phyloP scores from a whole-genome alignment of 1,284 basidiomycete species.

The Cutaneotrichosporon cavernicola region DNA sequence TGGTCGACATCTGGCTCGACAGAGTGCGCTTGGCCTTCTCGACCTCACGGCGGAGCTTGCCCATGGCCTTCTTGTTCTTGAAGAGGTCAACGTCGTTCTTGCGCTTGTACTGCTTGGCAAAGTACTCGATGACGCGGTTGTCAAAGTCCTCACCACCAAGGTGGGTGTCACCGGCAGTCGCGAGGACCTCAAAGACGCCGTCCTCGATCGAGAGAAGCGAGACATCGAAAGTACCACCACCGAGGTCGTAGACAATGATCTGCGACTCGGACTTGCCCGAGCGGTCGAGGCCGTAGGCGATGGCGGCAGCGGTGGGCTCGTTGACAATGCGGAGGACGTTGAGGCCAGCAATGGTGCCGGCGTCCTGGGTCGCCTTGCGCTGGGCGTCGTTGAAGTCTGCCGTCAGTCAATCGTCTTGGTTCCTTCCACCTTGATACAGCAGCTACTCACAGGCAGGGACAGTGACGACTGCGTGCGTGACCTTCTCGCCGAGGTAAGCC shows the following conservation, averaged over 20 bases:
- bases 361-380: slow-evolving; percentile 96
- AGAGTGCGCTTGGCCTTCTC: slow-evolving; percentile 99
- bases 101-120: slow-evolving; percentile 94
- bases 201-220: slow-evolving; percentile 97
- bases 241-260: slow-evolving; percentile 97
- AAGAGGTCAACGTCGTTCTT: slow-evolving; percentile 88
- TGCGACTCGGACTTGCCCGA: slow-evolving; percentile 64
- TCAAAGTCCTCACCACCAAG: slow-evolving; percentile 99
- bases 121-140: slow-evolving; percentile 97
- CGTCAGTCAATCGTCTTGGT: slow-evolving; percentile 64
- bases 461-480: slow-evolving; percentile 88
- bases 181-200: slow-evolving; percentile 99
- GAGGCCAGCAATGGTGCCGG: slow-evolving; percentile 93
- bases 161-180: slow-evolving; percentile 98
- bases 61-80: slow-evolving; percentile 83
- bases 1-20: slow-evolving; percentile 70
- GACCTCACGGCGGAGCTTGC: slow-evolving; percentile 96
- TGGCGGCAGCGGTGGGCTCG: slow-evolving; percentile 96
- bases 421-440: background rate
- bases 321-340: slow-evolving; percentile 98
- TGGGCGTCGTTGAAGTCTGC: slow-evolving; percentile 99
- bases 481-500: slow-evolving; percentile 82
- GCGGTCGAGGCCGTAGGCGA: slow-evolving; percentile 92
- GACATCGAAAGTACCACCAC: slow-evolving; percentile 99
- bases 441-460: slow-evolving; percentile 37